Evolutionary conservation across 352 stramenopile genomes (phyloP).

Genomic region (Globisporangium nunn): DNA sequence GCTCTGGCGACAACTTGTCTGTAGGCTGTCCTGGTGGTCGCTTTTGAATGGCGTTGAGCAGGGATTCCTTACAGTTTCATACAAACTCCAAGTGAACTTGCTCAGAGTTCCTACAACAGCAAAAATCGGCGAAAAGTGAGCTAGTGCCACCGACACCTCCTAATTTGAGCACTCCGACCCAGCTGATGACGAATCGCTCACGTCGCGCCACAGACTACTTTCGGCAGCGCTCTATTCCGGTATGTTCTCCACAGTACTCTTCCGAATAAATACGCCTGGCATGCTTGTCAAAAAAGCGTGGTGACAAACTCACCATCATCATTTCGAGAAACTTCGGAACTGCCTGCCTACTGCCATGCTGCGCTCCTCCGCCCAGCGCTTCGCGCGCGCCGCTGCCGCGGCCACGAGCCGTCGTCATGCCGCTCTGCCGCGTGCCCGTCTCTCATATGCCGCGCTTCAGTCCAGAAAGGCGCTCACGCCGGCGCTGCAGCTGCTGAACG

Average conservation of each 20-base stretch:
- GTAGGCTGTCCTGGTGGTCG: no score
- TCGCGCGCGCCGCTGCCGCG: conserved; percentile 25
- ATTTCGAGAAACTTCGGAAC: conserved; percentile 22
- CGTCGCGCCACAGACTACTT: background rate
- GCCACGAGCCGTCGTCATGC: conserved; percentile 11
- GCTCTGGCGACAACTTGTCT: no score
- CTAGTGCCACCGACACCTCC: background rate
- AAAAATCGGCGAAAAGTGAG: no score
- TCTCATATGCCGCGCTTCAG: conserved; percentile 9
- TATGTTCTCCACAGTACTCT: background rate
- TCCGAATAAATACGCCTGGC: background rate
- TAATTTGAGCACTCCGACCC: background rate
- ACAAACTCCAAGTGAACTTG: background rate
- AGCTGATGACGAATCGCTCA: background rate
- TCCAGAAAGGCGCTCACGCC: conserved; percentile 19
- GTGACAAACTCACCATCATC: background rate
- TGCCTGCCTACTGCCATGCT: conserved; percentile 27
- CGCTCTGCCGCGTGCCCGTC: conserved; percentile 2
- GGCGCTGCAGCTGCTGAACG: conserved; percentile 27
- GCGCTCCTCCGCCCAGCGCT: conserved; percentile 33
- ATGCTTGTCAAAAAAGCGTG: background rate
- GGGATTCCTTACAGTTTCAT: background rate
- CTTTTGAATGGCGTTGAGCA: no score
- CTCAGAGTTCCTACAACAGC: no score
- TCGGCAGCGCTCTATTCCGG: background rate